Evolutionary conservation across 2,329 filamentous ascomycete genomes (phyloP).

Genomic region (Colletotrichum sp.): DNA sequence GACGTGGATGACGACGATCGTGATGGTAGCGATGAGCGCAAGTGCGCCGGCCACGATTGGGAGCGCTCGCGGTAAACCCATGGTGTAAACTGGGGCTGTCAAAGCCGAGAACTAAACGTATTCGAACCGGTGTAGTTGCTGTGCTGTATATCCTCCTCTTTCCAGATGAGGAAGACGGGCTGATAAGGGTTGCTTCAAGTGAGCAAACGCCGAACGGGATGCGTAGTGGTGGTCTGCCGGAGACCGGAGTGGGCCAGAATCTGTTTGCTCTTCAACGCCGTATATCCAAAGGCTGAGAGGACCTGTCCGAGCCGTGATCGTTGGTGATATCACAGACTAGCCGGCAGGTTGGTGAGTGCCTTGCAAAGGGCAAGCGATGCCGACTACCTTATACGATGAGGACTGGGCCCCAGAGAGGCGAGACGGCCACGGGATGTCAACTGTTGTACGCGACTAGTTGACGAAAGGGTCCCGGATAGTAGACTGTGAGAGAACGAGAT

Average conservation of each 20-base stretch:
- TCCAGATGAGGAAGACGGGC: background rate
- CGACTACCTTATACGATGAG: constrained; percentile 1
- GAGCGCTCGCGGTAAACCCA: constrained; percentile 39
- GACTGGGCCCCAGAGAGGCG: background rate
- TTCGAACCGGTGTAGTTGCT: background rate
- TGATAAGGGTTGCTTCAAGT: background rate
- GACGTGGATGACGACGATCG: constrained; percentile 43
- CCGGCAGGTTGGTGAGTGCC: background rate
- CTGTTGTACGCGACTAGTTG: background rate
- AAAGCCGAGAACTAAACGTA: constrained; percentile 2
- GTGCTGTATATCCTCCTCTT: background rate
- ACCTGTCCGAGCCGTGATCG: background rate
- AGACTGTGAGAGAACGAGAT: background rate
- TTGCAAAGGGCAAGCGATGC: background rate
- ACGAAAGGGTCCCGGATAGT: background rate
- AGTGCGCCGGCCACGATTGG: constrained; percentile 40
- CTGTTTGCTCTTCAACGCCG: constrained; percentile 2
- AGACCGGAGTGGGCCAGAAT: constrained; percentile 8
- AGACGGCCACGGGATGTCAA: background rate
- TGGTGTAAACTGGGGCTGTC: constrained; percentile 24
- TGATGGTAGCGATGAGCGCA: constrained; percentile 42
- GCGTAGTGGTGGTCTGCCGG: constrained; percentile 8
- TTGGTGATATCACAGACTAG: background rate
- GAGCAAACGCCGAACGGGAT: background rate
- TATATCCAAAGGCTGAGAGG: background rate